Evolutionary conservation across 2,329 filamentous ascomycete genomes (phyloP).

Genomic region (Hypoxylon sp.): DNA sequence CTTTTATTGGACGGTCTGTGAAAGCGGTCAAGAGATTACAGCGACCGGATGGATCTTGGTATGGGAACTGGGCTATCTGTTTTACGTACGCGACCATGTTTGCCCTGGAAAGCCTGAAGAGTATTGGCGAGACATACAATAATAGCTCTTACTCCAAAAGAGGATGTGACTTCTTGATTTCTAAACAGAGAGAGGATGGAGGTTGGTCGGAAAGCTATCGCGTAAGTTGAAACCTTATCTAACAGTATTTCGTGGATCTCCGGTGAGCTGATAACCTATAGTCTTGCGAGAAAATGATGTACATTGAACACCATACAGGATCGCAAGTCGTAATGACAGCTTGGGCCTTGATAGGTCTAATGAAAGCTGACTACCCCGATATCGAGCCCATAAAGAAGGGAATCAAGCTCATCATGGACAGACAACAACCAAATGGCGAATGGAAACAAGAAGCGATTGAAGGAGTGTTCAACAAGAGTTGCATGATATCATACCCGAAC

Average conservation of each 20-base stretch:
- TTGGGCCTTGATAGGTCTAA: slow-evolving; percentile 86
- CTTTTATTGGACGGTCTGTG: slow-evolving; percentile 80
- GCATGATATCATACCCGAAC: slow-evolving; percentile 99
- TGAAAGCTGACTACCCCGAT: slow-evolving; percentile 87
- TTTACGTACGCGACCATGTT: slow-evolving; percentile 99
- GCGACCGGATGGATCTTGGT: slow-evolving; percentile 90
- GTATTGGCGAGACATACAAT: slow-evolving; percentile 84
- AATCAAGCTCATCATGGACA: slow-evolving; percentile 83
- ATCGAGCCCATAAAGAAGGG: slow-evolving; percentile 79
- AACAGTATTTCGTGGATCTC: neutral
- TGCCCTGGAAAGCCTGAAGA: slow-evolving; percentile 86
- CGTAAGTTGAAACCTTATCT: slow-evolving; percentile 58
- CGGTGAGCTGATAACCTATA: slow-evolving; percentile 52
- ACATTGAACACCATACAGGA: slow-evolving; percentile 79
- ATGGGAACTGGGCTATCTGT: slow-evolving; percentile 97
- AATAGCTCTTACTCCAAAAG: slow-evolving; percentile 79
- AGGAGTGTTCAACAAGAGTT: slow-evolving; percentile 98
- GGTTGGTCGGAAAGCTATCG: slow-evolving; percentile 97
- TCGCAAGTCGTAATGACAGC: slow-evolving; percentile 96
- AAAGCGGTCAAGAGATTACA: slow-evolving; percentile 87
- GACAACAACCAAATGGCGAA: slow-evolving; percentile 90
- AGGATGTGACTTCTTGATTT: slow-evolving; percentile 88
- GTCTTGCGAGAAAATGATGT: slow-evolving; percentile 83
- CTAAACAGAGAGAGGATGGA: slow-evolving; percentile 87
- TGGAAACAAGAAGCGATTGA: slow-evolving; percentile 97